Percentiles rank a stretch among this genome's conserved stretches.
Evolutionary conservation across 805 yeast species (phyloP).

Genomic region (Starmerella apicola): DNA sequence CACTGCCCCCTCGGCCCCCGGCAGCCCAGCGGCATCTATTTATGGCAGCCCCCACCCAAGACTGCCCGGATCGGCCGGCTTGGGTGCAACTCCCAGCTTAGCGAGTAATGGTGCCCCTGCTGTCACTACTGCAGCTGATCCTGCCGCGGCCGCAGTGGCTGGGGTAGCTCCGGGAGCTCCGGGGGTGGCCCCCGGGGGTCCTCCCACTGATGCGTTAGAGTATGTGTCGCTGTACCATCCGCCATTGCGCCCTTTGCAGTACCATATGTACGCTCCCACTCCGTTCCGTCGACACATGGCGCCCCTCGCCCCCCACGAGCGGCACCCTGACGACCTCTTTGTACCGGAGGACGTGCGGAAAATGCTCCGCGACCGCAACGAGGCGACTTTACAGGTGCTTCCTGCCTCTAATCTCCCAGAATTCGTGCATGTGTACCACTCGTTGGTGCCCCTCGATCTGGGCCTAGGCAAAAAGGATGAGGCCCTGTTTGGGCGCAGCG

Average conservation of each 20-base stretch:
- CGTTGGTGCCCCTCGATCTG: constrained; percentile 67
- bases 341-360: constrained; percentile 63
- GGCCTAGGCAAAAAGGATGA: constrained; percentile 19
- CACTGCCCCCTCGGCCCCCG: too few species aligned
- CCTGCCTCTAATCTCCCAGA: constrained; percentile 54
- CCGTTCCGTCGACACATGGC: constrained; percentile 39
- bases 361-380: constrained; percentile 56
- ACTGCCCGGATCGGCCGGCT: too few species aligned
- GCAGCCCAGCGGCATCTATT: too few species aligned
- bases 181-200: neutral
- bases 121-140: too few species aligned
- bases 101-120: too few species aligned
- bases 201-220: constrained; percentile 9
- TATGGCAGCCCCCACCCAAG: too few species aligned
- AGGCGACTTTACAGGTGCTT: constrained; percentile 62
- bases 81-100: too few species aligned
- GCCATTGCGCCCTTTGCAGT: constrained; percentile 39
- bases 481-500: constrained; percentile 39
- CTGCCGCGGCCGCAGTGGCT: neutral
- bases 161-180: neutral
- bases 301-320: constrained; percentile 57
- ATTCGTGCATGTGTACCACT: constrained; percentile 69
- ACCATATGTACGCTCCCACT: constrained; percentile 80
- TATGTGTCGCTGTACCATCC: constrained; percentile 19
- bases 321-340: constrained; percentile 56